Base-by-base conservation (phyloP, 1,284 basidiomycete genomes). In the Schizophyllum commune region DNA sequence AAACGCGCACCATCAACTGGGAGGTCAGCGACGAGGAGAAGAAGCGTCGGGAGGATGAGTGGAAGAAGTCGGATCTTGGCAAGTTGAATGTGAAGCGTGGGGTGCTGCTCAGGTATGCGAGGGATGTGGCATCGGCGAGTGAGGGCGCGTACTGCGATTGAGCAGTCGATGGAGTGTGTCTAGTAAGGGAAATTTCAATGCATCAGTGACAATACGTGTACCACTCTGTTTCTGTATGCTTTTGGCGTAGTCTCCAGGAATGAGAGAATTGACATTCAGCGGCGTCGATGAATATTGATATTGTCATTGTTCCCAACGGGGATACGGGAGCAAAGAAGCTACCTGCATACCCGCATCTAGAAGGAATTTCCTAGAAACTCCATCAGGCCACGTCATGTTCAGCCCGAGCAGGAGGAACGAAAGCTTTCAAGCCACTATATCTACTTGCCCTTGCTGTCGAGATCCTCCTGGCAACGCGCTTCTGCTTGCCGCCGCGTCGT, bases 11-110 rank as follows among this genome's bases (percentile, higher is more conserved):
- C 20, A 90, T 99, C 65, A 79, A 88, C 66, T 91, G 96, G 84
- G 75, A 88, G 52, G 91, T 98, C 1, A 82, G 83, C 57, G 90
- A 95, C 57, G 86, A 83, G 54, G 94, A 96, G 73, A 81, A 95
- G 69, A 82, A 78, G 33, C 74, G 78, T 61, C 84, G 97, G 60
- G 83, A 79, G 68, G 79, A 79, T 64, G 80, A 82, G 65, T 98
- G 95, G 95, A 82, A 84, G 53, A 77, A 72, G 32, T 83, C 83
- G 1, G 81, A 81, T 22, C 86, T 88, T 66, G 75, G 78, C 34
- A 76, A 84, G 63, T 77, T 92, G 65, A 92, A 84, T 66, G 88
- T 88, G 61, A 88, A 78, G 71, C 77, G 89, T 55, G 90, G 90
- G 20, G 77, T 92, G 34, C 73, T 92, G 63, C 79, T 84, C 67